Conservation (phyloP, 352 stramenopile species). For the Globisporangium cederbergense region DNA sequence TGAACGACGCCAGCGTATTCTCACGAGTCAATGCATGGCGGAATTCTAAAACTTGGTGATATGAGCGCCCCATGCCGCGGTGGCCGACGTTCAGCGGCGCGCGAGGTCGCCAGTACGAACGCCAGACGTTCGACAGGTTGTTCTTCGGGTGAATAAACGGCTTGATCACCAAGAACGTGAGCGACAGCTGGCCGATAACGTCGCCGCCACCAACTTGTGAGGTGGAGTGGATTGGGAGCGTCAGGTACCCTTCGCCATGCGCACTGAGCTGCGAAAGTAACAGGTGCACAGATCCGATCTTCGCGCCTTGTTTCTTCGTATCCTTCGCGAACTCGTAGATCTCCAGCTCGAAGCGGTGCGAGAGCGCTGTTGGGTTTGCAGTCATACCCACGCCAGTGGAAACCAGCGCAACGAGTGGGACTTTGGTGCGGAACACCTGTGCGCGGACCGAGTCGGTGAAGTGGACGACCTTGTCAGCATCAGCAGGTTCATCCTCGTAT, state of each 20-base stretch:
- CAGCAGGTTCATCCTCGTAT: neutral
- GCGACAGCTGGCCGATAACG: slow-evolving; percentile 43
- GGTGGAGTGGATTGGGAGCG: slow-evolving; percentile 42
- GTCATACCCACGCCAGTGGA: neutral
- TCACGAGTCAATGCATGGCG: slow-evolving; percentile 64
- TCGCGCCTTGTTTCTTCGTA: slow-evolving; percentile 16
- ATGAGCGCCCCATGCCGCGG: slow-evolving; percentile 73
- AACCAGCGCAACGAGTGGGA: slow-evolving; percentile 20
- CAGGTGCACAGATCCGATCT: slow-evolving; percentile 39
- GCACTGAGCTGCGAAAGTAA: slow-evolving; percentile 45
- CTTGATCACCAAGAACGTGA: slow-evolving; percentile 52
- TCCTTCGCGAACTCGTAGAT: slow-evolving; percentile 31
- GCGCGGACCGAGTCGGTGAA: slow-evolving; percentile 36
- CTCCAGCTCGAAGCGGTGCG: slow-evolving; percentile 37
- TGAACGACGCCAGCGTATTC: slow-evolving; percentile 74
- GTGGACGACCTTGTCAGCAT: slow-evolving; percentile 6
- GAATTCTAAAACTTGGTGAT: slow-evolving; percentile 59
- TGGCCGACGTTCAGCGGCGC: slow-evolving; percentile 60
- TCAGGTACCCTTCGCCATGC: slow-evolving; percentile 53
- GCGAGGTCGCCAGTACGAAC: slow-evolving; percentile 63
- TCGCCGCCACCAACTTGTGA: neutral
- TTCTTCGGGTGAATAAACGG: slow-evolving; percentile 58
- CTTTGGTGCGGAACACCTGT: slow-evolving; percentile 50
- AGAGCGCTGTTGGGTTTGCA: slow-evolving; percentile 10
- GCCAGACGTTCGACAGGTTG: slow-evolving; percentile 51